Base-by-base conservation (phyloP, 768 basidiomycete species). In the Rhizopogon salebrosus region DNA sequence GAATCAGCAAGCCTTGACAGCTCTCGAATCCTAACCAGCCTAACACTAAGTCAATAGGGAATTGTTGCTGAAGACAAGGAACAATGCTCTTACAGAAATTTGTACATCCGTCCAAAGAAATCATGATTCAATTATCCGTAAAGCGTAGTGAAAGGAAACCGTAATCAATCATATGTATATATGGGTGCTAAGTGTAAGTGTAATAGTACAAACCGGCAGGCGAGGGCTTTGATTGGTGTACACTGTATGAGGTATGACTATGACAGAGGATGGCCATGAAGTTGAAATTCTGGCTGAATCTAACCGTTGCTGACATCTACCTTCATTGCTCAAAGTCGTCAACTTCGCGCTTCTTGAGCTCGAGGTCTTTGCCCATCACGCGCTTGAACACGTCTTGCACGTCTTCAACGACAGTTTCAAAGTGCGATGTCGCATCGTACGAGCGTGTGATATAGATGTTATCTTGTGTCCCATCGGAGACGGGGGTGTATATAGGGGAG, bases 391-490 rank as follows among this genome's bases (percentile, higher is more conserved):
- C 92, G 70, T 98, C 90, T 56, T 89, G 87, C 35, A 99, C 97
- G 55, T 99, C 95, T 48, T 98, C 93, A 23, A 95, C 92, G 42
- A 98, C 95, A 24, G 92, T 97, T 78, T 99, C 97, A 68, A 99
- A 98, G 74, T 99, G 97, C 26, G 92, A 94, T 10, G 97, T 98
- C 7, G 97, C 95, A 67, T 99, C 97, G 72, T 98, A 99, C 14
- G 94, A 97, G 51, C 88, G 88, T 51, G 97, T 99, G 74, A 99
- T 85, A 77, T 90, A 99, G 67, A 99, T 91, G 67, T 92, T 89
- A 75, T 99, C 95, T 41, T 75, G 72, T 56, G 80, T 65, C 53
- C 97, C 97, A 38, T 80, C 71, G 41, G 89, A 78, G 3, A 94
- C 93, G 6, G 97, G 94, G 24, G 86, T 87, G 75, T 94, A 98